Percentiles rank a stretch among this genome's conserved stretches.
Conservation (phyloP, 1,284 basidiomycete species). For the Boletus mariae region DNA sequence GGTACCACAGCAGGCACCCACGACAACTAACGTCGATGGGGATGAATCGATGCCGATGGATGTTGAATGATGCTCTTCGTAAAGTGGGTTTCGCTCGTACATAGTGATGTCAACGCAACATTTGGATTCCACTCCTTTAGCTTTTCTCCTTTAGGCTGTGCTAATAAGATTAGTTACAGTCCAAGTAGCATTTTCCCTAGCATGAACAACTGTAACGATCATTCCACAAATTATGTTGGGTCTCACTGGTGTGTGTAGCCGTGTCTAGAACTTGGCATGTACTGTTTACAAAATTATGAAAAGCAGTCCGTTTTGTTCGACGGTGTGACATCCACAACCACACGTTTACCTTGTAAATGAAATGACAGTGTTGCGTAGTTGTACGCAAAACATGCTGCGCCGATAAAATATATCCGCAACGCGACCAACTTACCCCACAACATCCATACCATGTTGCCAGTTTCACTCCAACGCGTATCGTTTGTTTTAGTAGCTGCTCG, state of each 20-base stretch:
- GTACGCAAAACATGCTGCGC: too few relatives aligned
- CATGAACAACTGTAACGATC: background rate
- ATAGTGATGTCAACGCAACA: background rate
- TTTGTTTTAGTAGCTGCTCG: slow-evolving; percentile 25
- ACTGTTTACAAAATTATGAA: too few relatives aligned
- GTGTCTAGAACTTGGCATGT: too few relatives aligned
- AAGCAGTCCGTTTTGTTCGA: too few relatives aligned
- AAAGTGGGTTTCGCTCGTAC: background rate
- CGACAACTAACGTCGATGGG: slow-evolving; percentile 1
- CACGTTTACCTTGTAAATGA: too few relatives aligned
- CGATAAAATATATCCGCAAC: too few relatives aligned
- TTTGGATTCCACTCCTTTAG: slow-evolving; percentile 4
- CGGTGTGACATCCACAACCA: too few relatives aligned
- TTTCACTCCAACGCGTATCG: slow-evolving; percentile 16
- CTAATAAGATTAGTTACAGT: slow-evolving; percentile 3
- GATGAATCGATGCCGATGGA: slow-evolving; percentile 12
- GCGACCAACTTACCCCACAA: background rate
- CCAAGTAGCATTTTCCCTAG: background rate
- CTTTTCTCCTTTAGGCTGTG: background rate
- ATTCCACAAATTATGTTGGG: background rate
- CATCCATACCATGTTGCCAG: slow-evolving; percentile 20
- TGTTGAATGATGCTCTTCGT: slow-evolving; percentile 11
- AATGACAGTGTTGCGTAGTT: too few relatives aligned
- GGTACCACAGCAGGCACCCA: slow-evolving; percentile 5
- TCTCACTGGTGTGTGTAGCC: too few relatives aligned